Evolutionary conservation across 208 protist species (phyloP).

Genomic region (Naegleria lovaniensis): DNA sequence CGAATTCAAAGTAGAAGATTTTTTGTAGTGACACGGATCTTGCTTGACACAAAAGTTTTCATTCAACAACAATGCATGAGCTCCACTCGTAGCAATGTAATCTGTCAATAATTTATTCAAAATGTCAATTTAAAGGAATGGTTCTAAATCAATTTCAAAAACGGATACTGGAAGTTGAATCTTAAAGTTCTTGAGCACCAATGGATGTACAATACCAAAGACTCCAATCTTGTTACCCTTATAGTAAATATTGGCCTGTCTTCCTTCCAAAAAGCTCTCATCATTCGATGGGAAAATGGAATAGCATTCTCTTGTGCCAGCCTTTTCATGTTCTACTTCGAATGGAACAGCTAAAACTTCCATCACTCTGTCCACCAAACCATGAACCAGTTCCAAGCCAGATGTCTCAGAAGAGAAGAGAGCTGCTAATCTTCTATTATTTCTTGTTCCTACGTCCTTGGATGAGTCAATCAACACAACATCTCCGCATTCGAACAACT

Average conservation of each 20-base stretch:
- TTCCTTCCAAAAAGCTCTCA: conserved; percentile 23
- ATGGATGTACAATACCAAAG: conserved; percentile 36
- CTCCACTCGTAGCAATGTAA: too few relatives aligned
- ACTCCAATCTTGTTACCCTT: conserved; percentile 33
- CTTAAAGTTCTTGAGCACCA: conserved; percentile 36
- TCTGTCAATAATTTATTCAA: too few relatives aligned
- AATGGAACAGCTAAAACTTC: conserved; percentile 39
- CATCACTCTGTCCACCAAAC: conserved; percentile 57
- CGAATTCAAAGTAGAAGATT: too few relatives aligned
- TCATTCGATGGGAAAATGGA: conserved; percentile 10
- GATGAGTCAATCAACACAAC: conserved; percentile 79
- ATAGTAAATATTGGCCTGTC: conserved; percentile 26
- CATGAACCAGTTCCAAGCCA: conserved; percentile 62
- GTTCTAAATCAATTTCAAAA: conserved; percentile 43
- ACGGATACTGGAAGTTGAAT: conserved; percentile 32
- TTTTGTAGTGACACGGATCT: too few relatives aligned
- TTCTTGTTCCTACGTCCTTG: conserved; percentile 62
- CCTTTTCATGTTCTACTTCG: not conserved
- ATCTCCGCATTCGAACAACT: conserved; percentile 93
- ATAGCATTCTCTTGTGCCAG: not conserved
- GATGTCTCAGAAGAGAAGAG: conserved; percentile 41
- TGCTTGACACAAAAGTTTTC: too few relatives aligned
- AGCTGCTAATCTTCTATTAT: conserved; percentile 47
- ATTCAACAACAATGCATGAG: too few relatives aligned
- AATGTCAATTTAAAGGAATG: conserved; percentile 28